phyloP scores from a whole-genome alignment of 2,329 filamentous ascomycete genomes.

The Coniosporium tulheliwenetii region DNA sequence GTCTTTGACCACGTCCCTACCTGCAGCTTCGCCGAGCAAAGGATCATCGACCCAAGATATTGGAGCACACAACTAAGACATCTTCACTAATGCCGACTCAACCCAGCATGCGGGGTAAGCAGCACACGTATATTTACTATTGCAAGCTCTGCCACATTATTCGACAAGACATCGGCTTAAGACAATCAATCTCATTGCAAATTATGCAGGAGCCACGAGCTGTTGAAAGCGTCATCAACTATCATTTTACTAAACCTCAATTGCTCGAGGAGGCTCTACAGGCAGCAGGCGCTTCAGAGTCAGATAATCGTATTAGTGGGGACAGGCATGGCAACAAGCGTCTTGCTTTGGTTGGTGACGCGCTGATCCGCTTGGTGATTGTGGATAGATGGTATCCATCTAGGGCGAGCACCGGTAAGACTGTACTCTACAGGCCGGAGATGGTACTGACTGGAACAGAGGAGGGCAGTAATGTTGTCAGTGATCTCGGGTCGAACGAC shows the following conservation, averaged over 20 bases:
- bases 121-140: background rate
- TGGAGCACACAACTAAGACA: background rate
- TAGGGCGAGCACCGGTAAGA: slow-evolving; percentile 1
- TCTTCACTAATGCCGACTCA: background rate
- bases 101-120: background rate
- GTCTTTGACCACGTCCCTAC: background rate
- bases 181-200: background rate
- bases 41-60: background rate
- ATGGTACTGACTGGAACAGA: background rate
- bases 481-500: background rate
- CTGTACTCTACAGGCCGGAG: background rate
- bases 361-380: slow-evolving; percentile 1
- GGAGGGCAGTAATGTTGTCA: background rate
- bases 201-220: background rate
- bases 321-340: slow-evolving; percentile 3
- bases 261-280: slow-evolving; percentile 4
- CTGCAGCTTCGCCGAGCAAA: background rate
- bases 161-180: background rate
- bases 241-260: slow-evolving; percentile 1
- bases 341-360: slow-evolving; percentile 4
- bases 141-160: background rate
- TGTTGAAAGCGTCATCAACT: background rate
- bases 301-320: background rate
- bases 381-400: slow-evolving; percentile 3
- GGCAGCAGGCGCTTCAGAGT: slow-evolving; percentile 3